Base-by-base conservation (phyloP, 1,284 basidiomycete genomes). In the Schizophyllum commune region DNA sequence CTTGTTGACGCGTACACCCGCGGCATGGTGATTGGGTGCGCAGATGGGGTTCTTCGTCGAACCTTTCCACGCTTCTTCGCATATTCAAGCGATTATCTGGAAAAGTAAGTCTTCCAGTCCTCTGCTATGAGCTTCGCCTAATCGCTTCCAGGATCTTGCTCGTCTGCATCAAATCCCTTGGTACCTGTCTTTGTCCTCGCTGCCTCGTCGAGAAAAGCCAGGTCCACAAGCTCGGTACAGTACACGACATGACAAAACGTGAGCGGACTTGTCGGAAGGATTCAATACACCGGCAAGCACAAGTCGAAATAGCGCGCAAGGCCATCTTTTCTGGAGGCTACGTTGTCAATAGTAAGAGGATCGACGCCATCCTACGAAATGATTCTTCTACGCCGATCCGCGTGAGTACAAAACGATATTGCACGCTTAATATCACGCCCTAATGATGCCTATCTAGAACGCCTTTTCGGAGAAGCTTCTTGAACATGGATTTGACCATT, bases 1-100 rank as follows among this genome's bases (percentile, higher is more conserved):
- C 59, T 61, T 20, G 52, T 63, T 13, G 53, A 54, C 17, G 62
- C 62, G 2, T 61, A 59, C 51, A 7, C 56, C 3, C 32, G 59
- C 58, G 60, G 62, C 1, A 47, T 63, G 19, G 21, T 58, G 20
- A 33, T 59, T 0, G 56, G 32, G 8, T 63, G 60, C 20, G 54
- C 19, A 11, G 62, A 63, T 21, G 32, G 32, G 4, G 20, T 61
- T 11, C 32, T 52, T 33, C 60, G 62, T 4, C 60, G n/a, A 4
- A 17, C 58, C n/a, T 63, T 56, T 27, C 62, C 60, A 7, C 60
- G 60, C 19, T 58, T 63, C 15, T 59, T 61, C 55, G 57, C 56
- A 11, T 61, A 63, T 32, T 39, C 58, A 17, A 47, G 60, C 4
- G 62, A 63, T 32, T 64, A 64, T 55, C 60, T 55, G 1, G 63